Evolutionary conservation across 2,329 filamentous ascomycete genomes (phyloP).

Genomic region (Fusarium tupiense): DNA sequence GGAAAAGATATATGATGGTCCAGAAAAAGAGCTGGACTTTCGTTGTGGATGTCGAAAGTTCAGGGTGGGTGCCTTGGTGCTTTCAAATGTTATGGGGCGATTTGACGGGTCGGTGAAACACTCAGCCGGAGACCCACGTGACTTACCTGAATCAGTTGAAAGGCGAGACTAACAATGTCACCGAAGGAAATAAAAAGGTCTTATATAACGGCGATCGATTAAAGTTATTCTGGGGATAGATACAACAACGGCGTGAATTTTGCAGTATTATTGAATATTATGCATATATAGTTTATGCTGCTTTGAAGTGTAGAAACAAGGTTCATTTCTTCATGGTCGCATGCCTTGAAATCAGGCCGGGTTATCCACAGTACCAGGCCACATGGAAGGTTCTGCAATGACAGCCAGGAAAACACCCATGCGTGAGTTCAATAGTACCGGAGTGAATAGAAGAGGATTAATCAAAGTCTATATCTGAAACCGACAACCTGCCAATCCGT

Average conservation of each 20-base stretch:
- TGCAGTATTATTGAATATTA: background rate
- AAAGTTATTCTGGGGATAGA: background rate
- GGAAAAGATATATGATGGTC: background rate
- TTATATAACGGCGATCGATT: background rate
- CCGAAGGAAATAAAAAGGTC: background rate
- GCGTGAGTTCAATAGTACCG: too few relatives aligned
- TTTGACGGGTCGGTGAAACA: slow-evolving; percentile 26
- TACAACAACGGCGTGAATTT: background rate
- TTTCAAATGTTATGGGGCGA: slow-evolving; percentile 25
- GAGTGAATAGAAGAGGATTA: background rate
- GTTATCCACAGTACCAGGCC: background rate
- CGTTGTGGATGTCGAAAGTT: slow-evolving; percentile 16
- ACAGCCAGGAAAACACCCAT: background rate
- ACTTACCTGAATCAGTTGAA: background rate
- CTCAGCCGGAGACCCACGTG: slow-evolving; percentile 19
- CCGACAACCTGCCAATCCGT: slow-evolving; percentile 69
- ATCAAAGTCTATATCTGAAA: slow-evolving; percentile 63
- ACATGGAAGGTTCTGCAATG: too few relatives aligned
- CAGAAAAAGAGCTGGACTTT: slow-evolving; percentile 18
- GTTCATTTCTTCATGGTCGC: background rate
- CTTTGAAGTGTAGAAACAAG: background rate
- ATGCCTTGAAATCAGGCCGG: too few relatives aligned
- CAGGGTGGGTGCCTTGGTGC: slow-evolving; percentile 12
- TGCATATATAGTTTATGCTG: background rate
- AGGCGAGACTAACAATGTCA: background rate